Conservation (phyloP, 2,329 filamentous ascomycete genomes). For the Aspergillus sp. region DNA sequence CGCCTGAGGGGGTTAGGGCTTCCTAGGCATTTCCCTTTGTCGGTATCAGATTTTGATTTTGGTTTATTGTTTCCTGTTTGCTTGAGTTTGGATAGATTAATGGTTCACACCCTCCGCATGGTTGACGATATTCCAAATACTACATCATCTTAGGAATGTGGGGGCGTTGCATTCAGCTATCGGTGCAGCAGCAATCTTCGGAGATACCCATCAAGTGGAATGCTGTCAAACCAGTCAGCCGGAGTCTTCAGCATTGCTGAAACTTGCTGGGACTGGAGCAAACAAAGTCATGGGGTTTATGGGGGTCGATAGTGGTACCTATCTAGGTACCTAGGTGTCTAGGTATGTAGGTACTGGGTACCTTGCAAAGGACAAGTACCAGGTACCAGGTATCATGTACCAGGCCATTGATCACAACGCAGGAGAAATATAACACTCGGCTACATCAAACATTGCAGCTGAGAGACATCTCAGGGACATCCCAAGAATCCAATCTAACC, state of each 20-base stretch:
- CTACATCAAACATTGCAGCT: no score
- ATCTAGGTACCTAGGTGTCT: no score
- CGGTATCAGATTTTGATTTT: neutral
- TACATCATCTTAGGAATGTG: slow-evolving; percentile 2
- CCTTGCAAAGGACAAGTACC: no score
- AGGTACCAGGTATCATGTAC: neutral
- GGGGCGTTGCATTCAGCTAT: slow-evolving; percentile 1
- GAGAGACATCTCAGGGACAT: no score
- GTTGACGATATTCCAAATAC: neutral
- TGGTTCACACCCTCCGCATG: neutral
- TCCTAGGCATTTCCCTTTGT: neutral
- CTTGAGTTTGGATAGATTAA: neutral
- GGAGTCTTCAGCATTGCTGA: neutral
- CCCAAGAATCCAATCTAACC: neutral
- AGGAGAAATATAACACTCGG: neutral
- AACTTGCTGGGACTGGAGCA: neutral
- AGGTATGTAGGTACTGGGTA: no score
- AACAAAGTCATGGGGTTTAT: no score
- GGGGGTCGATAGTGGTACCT: no score
- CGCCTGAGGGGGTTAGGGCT: neutral
- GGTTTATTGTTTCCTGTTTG: neutral
- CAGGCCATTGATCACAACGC: no score
- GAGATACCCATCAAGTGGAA: slow-evolving; percentile 2
- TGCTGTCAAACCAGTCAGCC: slow-evolving; percentile 4
- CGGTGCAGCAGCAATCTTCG: neutral